Percentiles rank a stretch among this genome's conserved stretches.
Evolutionary conservation across 2,329 filamentous ascomycete species (phyloP).

Genomic region (Lecanosticta acicola): DNA sequence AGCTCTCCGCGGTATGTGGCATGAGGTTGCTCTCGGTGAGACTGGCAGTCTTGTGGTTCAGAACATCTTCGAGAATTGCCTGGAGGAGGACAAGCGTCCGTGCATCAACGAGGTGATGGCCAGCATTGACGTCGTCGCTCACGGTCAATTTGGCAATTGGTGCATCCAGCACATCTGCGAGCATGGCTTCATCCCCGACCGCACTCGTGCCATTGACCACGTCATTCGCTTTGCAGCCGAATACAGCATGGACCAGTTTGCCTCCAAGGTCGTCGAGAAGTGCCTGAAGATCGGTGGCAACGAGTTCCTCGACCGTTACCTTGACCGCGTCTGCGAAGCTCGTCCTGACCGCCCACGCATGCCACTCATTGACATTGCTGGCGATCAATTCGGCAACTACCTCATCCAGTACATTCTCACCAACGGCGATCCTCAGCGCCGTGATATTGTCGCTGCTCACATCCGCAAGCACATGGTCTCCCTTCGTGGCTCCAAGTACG

Average conservation of each 20-base stretch:
- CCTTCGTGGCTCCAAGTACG: conserved; percentile 94
- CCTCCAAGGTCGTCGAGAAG: conserved; percentile 98
- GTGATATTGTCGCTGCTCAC: conserved; percentile 86
- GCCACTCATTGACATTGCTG: conserved; percentile 94
- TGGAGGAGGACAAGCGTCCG: conserved; percentile 98
- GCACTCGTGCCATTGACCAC: conserved; percentile 88
- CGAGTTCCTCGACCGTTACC: conserved; percentile 87
- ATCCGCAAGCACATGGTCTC: conserved; percentile 99
- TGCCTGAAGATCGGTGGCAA: conserved; percentile 91
- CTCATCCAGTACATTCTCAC: conserved; percentile 95
- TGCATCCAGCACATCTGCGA: conserved; percentile 99
- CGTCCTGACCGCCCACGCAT: conserved; percentile 88
- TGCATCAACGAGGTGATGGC: conserved; percentile 94
- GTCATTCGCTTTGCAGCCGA: conserved; percentile 89
- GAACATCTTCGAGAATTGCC: conserved; percentile 98
- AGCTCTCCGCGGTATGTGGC: conserved; percentile 93
- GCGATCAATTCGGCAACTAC: conserved; percentile 82
- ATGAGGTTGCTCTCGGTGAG: conserved; percentile 93
- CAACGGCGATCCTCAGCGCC: conserved; percentile 78
- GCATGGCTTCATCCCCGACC: conserved; percentile 84
- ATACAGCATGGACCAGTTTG: conserved; percentile 98
- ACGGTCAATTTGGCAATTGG: conserved; percentile 99
- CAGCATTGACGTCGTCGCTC: conserved; percentile 93
- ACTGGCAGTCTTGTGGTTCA: conserved; percentile 97
- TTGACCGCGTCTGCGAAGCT: conserved; percentile 89